Conservation (phyloP, 1,284 basidiomycete genomes). For the Volvariella volvacea region DNA sequence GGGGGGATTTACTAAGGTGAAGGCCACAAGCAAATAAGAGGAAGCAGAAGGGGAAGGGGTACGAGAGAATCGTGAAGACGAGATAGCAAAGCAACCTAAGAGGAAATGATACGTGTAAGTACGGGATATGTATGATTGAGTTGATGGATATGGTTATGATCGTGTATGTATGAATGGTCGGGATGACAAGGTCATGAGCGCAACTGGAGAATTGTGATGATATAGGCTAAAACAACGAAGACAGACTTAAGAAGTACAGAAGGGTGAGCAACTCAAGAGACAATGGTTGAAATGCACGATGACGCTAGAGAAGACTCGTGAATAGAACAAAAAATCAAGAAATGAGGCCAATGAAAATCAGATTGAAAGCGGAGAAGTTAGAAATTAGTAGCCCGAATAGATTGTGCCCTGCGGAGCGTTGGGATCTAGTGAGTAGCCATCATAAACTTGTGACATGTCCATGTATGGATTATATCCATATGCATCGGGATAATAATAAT, state of each 20-base stretch:
- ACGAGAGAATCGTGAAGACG: no score
- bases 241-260: background rate
- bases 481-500: slow-evolving; percentile 59
- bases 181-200: no score
- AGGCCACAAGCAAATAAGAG: background rate
- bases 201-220: no score
- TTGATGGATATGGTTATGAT: no score
- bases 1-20: background rate
- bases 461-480: slow-evolving; percentile 61
- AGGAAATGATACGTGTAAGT: no score
- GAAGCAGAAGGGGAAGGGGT: no score
- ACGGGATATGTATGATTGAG: no score
- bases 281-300: background rate
- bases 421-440: slow-evolving; percentile 50
- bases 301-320: background rate
- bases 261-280: background rate
- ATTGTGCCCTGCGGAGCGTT: slow-evolving; percentile 45
- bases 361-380: slow-evolving; percentile 13
- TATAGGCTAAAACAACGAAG: no score
- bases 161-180: no score
- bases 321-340: background rate
- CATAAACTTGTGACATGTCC: slow-evolving; percentile 63
- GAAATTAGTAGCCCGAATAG: slow-evolving; percentile 54
- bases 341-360: slow-evolving; percentile 12
- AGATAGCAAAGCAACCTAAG: no score